Evolutionary conservation across 2,329 filamentous ascomycete species (phyloP), one percentile per base, ranked within the genome.

Genomic region (Apiospora kogelbergensis): DNA sequence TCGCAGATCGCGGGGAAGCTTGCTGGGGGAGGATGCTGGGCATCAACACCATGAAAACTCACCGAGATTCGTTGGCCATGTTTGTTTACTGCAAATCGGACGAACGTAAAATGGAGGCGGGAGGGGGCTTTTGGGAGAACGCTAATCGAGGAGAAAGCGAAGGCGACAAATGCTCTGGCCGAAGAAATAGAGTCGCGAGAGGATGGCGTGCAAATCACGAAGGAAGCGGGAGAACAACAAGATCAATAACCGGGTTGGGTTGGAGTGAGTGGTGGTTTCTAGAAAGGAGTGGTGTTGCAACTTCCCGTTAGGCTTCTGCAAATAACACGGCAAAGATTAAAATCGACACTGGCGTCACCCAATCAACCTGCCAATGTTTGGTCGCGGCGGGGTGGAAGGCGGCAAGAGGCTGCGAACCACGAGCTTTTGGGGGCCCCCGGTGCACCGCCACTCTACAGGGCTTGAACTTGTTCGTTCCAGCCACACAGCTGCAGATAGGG

Each of bases 31-130:
- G 7, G n/a, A n/a, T n/a, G n/a, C n/a, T n/a, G n/a, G n/a, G n/a
- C n/a, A n/a, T n/a, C n/a, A n/a, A n/a, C n/a, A n/a, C n/a, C n/a
- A n/a, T 37, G 53, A 41, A 41, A 41, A 71, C 74, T 73, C 67
- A 75, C 74, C 74, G 71, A 70, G 73, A 74, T 75, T 75, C 74
- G 46, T 37, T 66, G 30, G 33, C 46, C n/a, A 75, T 75, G 67
- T 69, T 71, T 66, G 65, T 53, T 66, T 66, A 66, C 53, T 60
- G 53, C 13, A 11, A 33, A 60, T 60, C 30, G 30, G 53, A 60
- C 53, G 53, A 60, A 60, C 26, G 53, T 60, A n/a, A 60, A 60
- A 37, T 37, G 53, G 26, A 60, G 30, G 53, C 53, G 26, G 53
- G 30, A 9, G 26, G 30, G 20, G 26, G 42, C n/a, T n/a, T 60